Percentiles rank a stretch among this genome's conserved stretches.
phyloP scores from a whole-genome alignment of 352 stramenopile species.

The Pythium monospermum region DNA sequence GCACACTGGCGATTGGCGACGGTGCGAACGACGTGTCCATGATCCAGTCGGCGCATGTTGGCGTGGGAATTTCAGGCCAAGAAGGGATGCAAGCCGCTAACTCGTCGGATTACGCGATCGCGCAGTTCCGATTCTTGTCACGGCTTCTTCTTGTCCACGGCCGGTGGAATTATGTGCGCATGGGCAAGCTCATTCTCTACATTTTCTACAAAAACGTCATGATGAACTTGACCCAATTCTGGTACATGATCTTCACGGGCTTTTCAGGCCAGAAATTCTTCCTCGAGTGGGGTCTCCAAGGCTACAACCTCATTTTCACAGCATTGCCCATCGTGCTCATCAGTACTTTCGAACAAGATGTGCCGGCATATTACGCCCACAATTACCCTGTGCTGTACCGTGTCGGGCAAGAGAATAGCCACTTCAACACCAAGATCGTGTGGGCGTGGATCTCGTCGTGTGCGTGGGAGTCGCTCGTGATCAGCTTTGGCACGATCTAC shows the following conservation, averaged over 20 bases:
- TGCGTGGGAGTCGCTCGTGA: conserved; percentile 79
- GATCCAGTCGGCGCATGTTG: conserved; percentile 92
- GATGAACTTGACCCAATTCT: conserved; percentile 93
- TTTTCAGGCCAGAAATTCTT: conserved; percentile 88
- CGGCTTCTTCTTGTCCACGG: conserved; percentile 91
- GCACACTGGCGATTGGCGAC: conserved; percentile 91
- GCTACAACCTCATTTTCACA: conserved; percentile 88
- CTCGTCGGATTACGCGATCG: conserved; percentile 93
- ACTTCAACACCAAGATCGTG: conserved; percentile 85
- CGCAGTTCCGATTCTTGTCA: conserved; percentile 91
- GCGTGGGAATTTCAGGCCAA: conserved; percentile 90
- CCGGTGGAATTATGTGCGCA: conserved; percentile 92
- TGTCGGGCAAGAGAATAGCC: conserved; percentile 76
- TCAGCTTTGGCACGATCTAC: conserved; percentile 80
- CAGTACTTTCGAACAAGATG: conserved; percentile 82
- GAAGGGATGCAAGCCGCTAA: conserved; percentile 95
- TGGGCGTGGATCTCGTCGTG: conserved; percentile 80
- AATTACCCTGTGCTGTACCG: conserved; percentile 79
- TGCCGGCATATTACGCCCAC: conserved; percentile 59
- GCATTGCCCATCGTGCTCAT: conserved; percentile 80
- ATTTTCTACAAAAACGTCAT: conserved; percentile 97
- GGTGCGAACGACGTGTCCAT: conserved; percentile 96
- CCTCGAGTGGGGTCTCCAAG: conserved; percentile 81
- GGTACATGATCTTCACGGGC: conserved; percentile 90
- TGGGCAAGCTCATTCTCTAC: conserved; percentile 91